Base-by-base conservation (phyloP, 164 flowering plant species). In the Annona squamosa region DNA sequence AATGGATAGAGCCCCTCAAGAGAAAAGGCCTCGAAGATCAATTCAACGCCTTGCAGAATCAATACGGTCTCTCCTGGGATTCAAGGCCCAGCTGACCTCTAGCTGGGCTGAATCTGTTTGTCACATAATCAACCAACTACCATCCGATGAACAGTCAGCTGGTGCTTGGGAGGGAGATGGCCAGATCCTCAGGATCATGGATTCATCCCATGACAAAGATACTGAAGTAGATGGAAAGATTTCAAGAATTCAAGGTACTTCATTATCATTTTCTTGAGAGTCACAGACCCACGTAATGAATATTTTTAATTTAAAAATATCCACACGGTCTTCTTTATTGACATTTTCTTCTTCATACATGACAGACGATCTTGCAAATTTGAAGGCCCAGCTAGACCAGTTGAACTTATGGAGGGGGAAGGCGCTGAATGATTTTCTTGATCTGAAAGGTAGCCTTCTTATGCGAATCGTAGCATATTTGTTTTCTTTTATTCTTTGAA, bases 91-190 rank as follows among this genome's bases (percentile, higher is more conserved):
- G 56, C 69, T 86, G 63, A 87, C 86, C 64, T 78, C 86, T 16
- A 59, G 72, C 59, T 87, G 90, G 88, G 85, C 78, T 62, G 79
- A 76, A 67, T 85, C 86, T 6, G 90, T 87, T 64, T 76, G 85
- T 74, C 74, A 82, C 47, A 85, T 84, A 56, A 72, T 84, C 67
- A 81, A 73, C 71, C 80, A 56, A 62, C 67, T 76, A 57, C 81
- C 84, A 68, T 65, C 76, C 56, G 79, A 79, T 44, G 76, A 57
- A 69, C 65, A 78, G 62, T 61, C 45, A n/a, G 63, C 26, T 63
- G 73, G 71, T 62, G 67, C 71, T 62, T 9, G 7, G 26, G 37
- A 26, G 37, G 63, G 19, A 47, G 19, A 69, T 69, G 26, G 52
- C 5, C 47, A 3, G 44, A 63, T 63, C 74, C 44, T 37, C 41